Evolutionary conservation across 73 alveolate species (phyloP).

Genomic region (Effrenium voratum): DNA sequence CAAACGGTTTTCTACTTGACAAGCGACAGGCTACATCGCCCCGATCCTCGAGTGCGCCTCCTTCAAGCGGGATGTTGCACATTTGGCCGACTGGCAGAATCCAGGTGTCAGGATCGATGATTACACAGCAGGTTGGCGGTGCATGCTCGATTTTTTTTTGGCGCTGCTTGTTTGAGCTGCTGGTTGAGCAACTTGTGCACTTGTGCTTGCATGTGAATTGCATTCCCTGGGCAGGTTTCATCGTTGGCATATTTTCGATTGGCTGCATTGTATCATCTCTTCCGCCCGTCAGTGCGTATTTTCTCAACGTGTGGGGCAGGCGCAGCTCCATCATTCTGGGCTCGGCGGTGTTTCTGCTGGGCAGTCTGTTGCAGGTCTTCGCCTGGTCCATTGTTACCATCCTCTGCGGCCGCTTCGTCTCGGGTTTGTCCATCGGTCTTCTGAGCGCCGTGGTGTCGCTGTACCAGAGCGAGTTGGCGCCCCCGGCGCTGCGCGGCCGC

Average conservation of each 20-base stretch:
- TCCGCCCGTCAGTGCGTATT: constrained; percentile 58
- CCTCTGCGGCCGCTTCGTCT: constrained; percentile 62
- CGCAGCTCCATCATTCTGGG: constrained; percentile 58
- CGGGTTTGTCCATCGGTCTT: constrained; percentile 65
- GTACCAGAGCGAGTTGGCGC: constrained; percentile 84
- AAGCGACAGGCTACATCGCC: constrained; percentile 42
- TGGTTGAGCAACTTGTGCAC: too few relatives aligned
- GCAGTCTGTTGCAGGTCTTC: constrained; percentile 33
- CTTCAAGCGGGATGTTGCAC: constrained; percentile 76
- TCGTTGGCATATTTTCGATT: constrained; percentile 54
- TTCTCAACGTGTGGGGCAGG: constrained; percentile 57
- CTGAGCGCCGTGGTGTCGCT: constrained; percentile 67
- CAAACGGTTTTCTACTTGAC: too few relatives aligned
- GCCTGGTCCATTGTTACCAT: neutral
- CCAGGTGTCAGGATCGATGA: constrained; percentile 44
- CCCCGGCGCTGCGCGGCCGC: constrained; percentile 42
- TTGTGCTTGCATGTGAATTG: too few relatives aligned
- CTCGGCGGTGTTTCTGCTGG: constrained; percentile 29
- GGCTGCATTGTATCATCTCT: constrained; percentile 50
- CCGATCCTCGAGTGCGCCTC: constrained; percentile 65
- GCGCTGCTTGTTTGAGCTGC: too few relatives aligned
- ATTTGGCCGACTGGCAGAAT: constrained; percentile 30
- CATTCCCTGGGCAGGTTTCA: constrained; percentile 11
- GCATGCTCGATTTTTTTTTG: too few relatives aligned
- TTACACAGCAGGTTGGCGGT: constrained; percentile 41